A percentile compares a stretch with the other conserved stretches of the same genome.
Conservation (phyloP, 305 asterid species). For the Fraxinus sp. region DNA sequence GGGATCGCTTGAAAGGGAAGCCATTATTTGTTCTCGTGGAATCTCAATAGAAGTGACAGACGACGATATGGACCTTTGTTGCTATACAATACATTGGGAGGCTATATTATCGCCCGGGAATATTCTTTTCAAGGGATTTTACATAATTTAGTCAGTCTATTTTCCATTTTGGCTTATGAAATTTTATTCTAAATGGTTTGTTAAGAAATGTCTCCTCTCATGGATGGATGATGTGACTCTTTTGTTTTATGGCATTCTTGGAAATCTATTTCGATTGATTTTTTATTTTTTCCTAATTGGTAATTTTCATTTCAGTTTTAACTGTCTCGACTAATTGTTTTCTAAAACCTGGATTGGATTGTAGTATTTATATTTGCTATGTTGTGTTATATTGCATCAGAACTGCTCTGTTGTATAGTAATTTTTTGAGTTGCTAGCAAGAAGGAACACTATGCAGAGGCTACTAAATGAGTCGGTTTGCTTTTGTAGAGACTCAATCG, state of each 20-base stretch:
- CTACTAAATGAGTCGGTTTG: too few species aligned
- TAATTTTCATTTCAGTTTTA: not conserved
- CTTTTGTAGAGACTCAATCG: too few species aligned
- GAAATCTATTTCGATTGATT: not conserved
- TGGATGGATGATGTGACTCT: not conserved
- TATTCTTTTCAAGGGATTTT: not conserved
- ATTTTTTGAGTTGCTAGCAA: not conserved
- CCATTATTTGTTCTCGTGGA: conserved; percentile 72
- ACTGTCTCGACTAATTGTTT: not conserved
- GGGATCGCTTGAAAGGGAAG: conserved; percentile 64
- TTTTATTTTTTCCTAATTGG: not conserved
- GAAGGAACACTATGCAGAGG: too few species aligned
- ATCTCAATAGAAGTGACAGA: conserved; percentile 36
- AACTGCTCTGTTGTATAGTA: not conserved
- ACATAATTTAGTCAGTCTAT: not conserved
- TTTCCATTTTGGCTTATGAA: not conserved
- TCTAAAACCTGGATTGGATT: not conserved
- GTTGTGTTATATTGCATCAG: not conserved
- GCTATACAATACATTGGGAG: not conserved
- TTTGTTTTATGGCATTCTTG: not conserved
- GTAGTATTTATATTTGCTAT: not conserved
- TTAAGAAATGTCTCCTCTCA: not conserved
- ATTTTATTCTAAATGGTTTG: not conserved
- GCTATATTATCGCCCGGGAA: not conserved
- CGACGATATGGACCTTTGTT: not conserved